These are phyloP conservation scores for Salix brachista DNA, from an alignment of 345 rosid genomes.

Conservation along the genomic window DNA sequence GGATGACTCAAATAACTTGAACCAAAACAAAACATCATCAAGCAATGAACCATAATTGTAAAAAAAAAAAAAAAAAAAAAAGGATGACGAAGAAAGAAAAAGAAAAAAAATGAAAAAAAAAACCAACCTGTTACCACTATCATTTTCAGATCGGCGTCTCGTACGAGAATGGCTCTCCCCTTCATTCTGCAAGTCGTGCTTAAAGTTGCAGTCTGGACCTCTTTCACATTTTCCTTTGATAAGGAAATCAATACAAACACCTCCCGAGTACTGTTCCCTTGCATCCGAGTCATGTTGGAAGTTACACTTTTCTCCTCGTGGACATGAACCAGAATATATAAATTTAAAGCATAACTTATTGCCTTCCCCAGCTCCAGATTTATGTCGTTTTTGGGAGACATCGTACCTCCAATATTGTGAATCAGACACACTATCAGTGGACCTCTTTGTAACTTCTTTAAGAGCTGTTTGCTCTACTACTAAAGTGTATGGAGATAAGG, in stretches of 20 bases:
- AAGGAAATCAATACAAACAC: slow-evolving; percentile 91
- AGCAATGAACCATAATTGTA: slow-evolving; percentile 8
- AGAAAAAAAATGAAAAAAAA: neutral
- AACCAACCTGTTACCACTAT: slow-evolving; percentile 47
- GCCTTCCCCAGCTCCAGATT: slow-evolving; percentile 52
- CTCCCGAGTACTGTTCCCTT: slow-evolving; percentile 74
- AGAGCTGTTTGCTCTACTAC: slow-evolving; percentile 41
- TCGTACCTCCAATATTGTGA: slow-evolving; percentile 94
- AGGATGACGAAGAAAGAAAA: no score
- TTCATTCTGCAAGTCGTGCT: slow-evolving; percentile 66
- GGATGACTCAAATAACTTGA: neutral
- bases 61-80: neutral
- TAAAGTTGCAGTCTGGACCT: slow-evolving; percentile 89
- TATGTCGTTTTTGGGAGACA: slow-evolving; percentile 71
- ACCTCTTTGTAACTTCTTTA: slow-evolving; percentile 52
- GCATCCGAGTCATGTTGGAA: slow-evolving; percentile 71
- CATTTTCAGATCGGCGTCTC: slow-evolving; percentile 49
- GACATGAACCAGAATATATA: slow-evolving; percentile 80
- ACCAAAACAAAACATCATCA: slow-evolving; percentile 8
- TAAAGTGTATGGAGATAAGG: slow-evolving; percentile 57
- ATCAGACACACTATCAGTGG: slow-evolving; percentile 45
- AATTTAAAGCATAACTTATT: slow-evolving; percentile 75
- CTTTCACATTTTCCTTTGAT: slow-evolving; percentile 89
- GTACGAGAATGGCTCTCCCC: slow-evolving; percentile 37
- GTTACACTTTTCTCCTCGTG: slow-evolving; percentile 64